Evolutionary conservation across 2,329 filamentous ascomycete genomes (phyloP), one percentile per base, ranked within the genome.

Genomic region (Trichoderma oligosporum): DNA sequence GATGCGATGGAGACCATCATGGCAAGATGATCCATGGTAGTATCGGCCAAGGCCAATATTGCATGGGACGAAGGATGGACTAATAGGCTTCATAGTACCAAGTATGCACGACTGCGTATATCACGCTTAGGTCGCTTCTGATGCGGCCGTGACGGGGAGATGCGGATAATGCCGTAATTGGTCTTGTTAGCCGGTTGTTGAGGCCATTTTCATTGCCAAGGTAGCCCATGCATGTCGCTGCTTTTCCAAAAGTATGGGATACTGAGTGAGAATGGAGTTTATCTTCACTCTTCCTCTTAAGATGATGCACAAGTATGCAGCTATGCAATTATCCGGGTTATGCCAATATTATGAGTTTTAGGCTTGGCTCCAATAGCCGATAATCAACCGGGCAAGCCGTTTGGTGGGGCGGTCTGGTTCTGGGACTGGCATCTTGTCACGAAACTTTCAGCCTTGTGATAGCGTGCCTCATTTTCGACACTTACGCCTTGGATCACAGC

Each of bases 361-460:
- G 18, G 36, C 48, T 53, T 25, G 36, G 41, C 51, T 46, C 9
- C 11, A 12, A 9, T 12, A 25, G 47, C 47, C 55, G 55, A 48
- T 6, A n/a, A 25, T 56, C 35, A 56, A n/a, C 53, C 39, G 55
- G 11, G 1, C 11, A 11, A 12, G 16, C n/a, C 14, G 25, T 39
- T 18, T 52, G 31, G 46, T 57, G 45, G 46, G 55, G 35, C 33
- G 56, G 47, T 46, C 41, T 38, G 33, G 20, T 51, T 31, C 29
- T n/a, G 51, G n/a, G n/a, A 44, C 27, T 53, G 49, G 51, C 51
- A 27, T 46, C 51, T 31, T 22, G 51, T 55, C 29, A 47, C 56
- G 56, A 59, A 59, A 56, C 57, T 59, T 59, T 59, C 57, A 59
- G 57, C 53, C 52, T 57, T 45, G 57, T 25, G 44, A 57, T 42